Evolutionary conservation across 2,329 filamentous ascomycete species (phyloP).

Genomic region (Colletotrichum camelliae): DNA sequence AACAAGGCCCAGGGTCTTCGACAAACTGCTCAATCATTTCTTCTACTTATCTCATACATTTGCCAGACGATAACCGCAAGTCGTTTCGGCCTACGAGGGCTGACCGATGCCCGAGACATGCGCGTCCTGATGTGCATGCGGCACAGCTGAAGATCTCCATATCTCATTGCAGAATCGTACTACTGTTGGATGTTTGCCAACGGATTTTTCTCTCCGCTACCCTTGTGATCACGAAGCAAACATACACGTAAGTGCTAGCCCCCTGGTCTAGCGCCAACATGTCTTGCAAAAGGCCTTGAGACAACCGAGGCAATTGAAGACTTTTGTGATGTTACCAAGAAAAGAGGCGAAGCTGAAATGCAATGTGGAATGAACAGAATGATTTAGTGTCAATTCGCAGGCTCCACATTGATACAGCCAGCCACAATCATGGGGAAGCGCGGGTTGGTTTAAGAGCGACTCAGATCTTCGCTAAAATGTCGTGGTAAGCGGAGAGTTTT

Average conservation of each 20-base stretch:
- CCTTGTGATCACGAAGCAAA: neutral
- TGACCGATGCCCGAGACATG: neutral
- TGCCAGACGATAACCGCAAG: neutral
- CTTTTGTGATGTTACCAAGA: neutral
- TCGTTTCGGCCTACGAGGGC: neutral
- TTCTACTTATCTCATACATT: neutral
- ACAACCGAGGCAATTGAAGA: neutral
- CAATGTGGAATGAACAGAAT: neutral
- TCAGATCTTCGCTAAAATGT: neutral
- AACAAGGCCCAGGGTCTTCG: neutral
- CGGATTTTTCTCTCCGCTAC: neutral
- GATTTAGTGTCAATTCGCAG: neutral
- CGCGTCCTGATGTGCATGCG: neutral
- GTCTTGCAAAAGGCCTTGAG: neutral
- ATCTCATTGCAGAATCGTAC: neutral
- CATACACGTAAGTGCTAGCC: neutral
- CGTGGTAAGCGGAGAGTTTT: neutral
- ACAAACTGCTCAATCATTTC: neutral
- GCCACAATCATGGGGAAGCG: neutral
- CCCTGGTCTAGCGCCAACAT: neutral
- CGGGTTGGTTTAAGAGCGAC: neutral
- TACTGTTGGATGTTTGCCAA: neutral
- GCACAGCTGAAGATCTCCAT: neutral
- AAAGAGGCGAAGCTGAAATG: neutral
- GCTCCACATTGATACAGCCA: neutral